phyloP scores from a whole-genome alignment of 2,329 filamentous ascomycete species.

The Phialemoniopsis sp. region DNA sequence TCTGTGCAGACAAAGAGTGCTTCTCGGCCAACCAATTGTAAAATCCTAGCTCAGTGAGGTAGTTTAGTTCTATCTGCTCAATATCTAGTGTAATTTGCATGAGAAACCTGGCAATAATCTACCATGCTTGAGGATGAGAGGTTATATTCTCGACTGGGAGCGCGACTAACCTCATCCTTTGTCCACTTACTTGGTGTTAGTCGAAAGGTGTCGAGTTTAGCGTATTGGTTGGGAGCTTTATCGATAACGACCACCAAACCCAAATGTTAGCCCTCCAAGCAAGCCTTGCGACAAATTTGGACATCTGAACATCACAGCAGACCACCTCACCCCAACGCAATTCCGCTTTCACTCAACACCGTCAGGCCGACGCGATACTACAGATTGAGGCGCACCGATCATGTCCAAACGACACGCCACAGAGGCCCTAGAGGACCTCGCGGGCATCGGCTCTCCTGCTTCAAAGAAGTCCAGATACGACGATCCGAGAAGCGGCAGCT shows the following conservation, averaged over 20 bases:
- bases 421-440: slow-evolving; percentile 55
- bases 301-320: neutral
- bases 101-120: no score
- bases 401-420: slow-evolving; percentile 52
- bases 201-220: no score
- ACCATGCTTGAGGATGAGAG: no score
- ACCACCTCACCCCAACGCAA: neutral
- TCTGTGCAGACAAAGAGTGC: no score
- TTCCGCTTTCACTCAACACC: neutral
- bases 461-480: slow-evolving; percentile 54
- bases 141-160: no score
- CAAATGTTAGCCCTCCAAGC: neutral
- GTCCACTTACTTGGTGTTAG: no score
- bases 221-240: neutral
- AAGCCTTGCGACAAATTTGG: neutral
- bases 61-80: no score
- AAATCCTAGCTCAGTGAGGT: no score
- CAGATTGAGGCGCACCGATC: slow-evolving; percentile 13
- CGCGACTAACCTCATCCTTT: no score
- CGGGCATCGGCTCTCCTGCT: slow-evolving; percentile 50
- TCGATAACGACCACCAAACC: neutral
- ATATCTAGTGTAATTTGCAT: no score
- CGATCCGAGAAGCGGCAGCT: slow-evolving; percentile 24
- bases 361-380: neutral
- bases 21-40: no score